phyloP scores from a whole-genome alignment of 1,284 basidiomycete genomes.

The Gymnopus androsaceus region DNA sequence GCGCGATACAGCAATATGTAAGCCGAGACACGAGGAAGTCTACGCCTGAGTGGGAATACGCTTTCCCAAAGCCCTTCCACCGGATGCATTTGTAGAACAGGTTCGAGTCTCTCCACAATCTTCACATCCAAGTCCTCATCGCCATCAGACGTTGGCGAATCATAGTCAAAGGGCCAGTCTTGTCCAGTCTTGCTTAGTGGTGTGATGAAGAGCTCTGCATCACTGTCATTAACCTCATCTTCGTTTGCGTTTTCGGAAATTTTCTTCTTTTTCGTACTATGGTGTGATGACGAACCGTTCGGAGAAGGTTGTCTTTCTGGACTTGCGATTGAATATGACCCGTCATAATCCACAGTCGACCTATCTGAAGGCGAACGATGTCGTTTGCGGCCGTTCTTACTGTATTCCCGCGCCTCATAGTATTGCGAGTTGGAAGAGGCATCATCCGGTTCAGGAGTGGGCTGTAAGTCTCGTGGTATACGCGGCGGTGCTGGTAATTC shows the following conservation, averaged over 20 bases:
- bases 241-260: no score
- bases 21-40: slow-evolving; percentile 40
- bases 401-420: background rate
- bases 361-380: slow-evolving; percentile 11
- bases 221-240: slow-evolving; percentile 1
- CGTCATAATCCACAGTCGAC: background rate
- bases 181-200: slow-evolving; percentile 12
- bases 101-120: slow-evolving; percentile 41
- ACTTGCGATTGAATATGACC: no score
- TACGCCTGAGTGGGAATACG: slow-evolving; percentile 44
- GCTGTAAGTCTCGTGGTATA: slow-evolving; percentile 19
- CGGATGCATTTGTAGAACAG: slow-evolving; percentile 39
- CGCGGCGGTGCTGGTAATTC: slow-evolving; percentile 30
- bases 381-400: slow-evolving; percentile 9
- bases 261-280: background rate
- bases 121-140: slow-evolving; percentile 37
- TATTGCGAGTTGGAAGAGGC: background rate
- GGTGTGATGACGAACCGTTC: background rate
- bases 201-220: slow-evolving; percentile 22
- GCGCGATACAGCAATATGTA: slow-evolving; percentile 49
- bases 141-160: slow-evolving; percentile 34
- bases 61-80: slow-evolving; percentile 30
- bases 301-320: background rate
- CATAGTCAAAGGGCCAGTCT: slow-evolving; percentile 20
- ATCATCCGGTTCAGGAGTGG: slow-evolving; percentile 13